A percentile compares a stretch with the other conserved stretches of the same genome.
phyloP scores from a whole-genome alignment of 176 grass and related monocot species.

The Stipa capillata region DNA sequence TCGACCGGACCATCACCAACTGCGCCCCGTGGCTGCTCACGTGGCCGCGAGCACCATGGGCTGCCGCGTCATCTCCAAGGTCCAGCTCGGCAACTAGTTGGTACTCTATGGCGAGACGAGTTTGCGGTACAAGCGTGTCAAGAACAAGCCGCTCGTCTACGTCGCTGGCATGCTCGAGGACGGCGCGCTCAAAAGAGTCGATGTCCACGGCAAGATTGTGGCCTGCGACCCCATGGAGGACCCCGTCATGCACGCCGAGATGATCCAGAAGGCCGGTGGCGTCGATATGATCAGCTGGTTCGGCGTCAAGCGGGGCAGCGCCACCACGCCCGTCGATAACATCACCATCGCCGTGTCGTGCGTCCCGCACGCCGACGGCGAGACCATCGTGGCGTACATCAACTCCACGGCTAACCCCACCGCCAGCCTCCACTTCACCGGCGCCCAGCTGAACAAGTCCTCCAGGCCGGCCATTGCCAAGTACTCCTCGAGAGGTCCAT shows the following conservation, averaged over 20 bases:
- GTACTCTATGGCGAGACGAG: constrained; percentile 33
- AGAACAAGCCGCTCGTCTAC: constrained; percentile 9
- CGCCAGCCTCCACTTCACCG: constrained; percentile 17
- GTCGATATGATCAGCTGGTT: constrained; percentile 28
- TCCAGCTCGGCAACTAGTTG: constrained; percentile 31
- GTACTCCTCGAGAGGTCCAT: constrained; percentile 43
- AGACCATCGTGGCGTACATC: constrained; percentile 19
- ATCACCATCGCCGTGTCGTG: constrained; percentile 19
- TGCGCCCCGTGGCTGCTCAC: constrained; percentile 37
- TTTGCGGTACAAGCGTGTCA: neutral
- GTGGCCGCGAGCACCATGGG: constrained; percentile 40
- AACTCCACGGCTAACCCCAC: constrained; percentile 16
- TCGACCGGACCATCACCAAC: constrained; percentile 11
- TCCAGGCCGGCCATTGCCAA: constrained; percentile 8
- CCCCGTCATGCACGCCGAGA: too few relatives aligned
- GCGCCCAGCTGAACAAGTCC: constrained; percentile 4
- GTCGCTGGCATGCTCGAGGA: constrained; percentile 8
- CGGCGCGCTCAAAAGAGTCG: neutral
- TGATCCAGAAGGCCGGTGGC: constrained; percentile 26
- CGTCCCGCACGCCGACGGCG: constrained; percentile 15
- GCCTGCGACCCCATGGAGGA: too few relatives aligned
- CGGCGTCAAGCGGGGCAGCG: neutral
- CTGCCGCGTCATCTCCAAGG: constrained; percentile 14
- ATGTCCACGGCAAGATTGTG: constrained; percentile 40
- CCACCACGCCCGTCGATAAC: neutral